These are phyloP conservation scores for Leishmania martiniquensis DNA, from an alignment of 208 protist species.

Conservation along the genomic window DNA sequence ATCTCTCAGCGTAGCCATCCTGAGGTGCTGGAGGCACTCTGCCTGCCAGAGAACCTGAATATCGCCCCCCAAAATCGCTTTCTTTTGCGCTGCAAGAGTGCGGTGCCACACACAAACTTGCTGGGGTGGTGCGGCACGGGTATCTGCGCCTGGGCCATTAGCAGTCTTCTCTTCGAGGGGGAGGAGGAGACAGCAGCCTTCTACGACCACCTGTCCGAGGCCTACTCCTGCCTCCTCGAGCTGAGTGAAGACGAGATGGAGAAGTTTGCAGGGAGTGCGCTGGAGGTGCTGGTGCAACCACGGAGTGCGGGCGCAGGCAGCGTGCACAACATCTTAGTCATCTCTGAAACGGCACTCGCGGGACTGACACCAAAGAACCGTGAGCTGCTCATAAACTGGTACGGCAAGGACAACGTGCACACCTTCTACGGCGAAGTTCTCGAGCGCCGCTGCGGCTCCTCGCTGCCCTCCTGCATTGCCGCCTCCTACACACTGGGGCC, in stretches of 20 bases:
- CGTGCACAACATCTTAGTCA: conserved; percentile 42
- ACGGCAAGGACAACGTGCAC: conserved; percentile 64
- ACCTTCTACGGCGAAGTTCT: conserved; percentile 63
- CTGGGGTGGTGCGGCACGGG: conserved; percentile 76
- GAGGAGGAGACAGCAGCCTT: conserved; percentile 63
- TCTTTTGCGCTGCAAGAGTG: conserved; percentile 35
- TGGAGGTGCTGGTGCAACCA: conserved; percentile 41
- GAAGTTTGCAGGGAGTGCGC: conserved; percentile 66
- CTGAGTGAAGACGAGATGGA: conserved; percentile 60
- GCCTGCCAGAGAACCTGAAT: conserved; percentile 63
- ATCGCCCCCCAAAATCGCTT: conserved; percentile 74
- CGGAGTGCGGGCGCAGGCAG: not conserved
- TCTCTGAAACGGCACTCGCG: conserved; percentile 57
- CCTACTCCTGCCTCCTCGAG: conserved; percentile 57
- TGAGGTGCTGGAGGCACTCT: conserved; percentile 62
- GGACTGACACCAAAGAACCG: conserved; percentile 36
- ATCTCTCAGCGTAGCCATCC: conserved; percentile 60
- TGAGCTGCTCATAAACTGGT: conserved; percentile 48
- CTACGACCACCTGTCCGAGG: conserved; percentile 54
- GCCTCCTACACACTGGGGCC: conserved; percentile 52
- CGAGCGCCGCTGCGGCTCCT: conserved; percentile 61
- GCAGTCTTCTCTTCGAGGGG: conserved; percentile 48
- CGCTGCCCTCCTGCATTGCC: conserved; percentile 53
- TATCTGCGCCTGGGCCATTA: conserved; percentile 79
- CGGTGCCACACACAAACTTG: conserved; percentile 75